Evolutionary conservation across 2,329 filamentous ascomycete species (phyloP).

Genomic region (Taxawa tesnikishii): DNA sequence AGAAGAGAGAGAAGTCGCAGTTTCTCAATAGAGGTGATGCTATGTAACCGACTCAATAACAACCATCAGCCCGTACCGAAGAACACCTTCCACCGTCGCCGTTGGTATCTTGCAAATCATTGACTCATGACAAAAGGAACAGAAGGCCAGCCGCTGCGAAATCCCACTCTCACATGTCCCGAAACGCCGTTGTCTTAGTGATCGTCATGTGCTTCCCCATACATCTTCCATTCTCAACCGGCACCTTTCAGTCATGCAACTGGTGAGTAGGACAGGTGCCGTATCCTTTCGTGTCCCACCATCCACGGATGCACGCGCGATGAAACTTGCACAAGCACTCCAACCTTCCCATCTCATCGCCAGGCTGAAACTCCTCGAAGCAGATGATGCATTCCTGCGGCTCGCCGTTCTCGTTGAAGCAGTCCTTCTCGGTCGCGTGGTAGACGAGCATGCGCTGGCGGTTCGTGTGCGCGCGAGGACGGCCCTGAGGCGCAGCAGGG

Average conservation of each 20-base stretch:
- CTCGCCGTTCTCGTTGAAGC: slow-evolving; percentile 38
- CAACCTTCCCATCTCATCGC: slow-evolving; percentile 45
- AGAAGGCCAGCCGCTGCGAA: too few relatives aligned
- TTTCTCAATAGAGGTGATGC: too few relatives aligned
- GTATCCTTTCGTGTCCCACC: slow-evolving; percentile 45
- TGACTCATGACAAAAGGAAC: too few relatives aligned
- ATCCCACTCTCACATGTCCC: too few relatives aligned
- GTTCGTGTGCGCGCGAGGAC: slow-evolving; percentile 12
- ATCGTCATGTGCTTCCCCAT: neutral
- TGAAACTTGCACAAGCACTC: slow-evolving; percentile 56
- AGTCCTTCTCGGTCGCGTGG: slow-evolving; percentile 52
- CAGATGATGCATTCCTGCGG: slow-evolving; percentile 51
- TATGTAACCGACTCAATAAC: too few relatives aligned
- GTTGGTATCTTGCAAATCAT: too few relatives aligned
- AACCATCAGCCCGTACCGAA: too few relatives aligned
- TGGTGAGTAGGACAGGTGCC: slow-evolving; percentile 51
- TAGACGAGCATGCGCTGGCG: slow-evolving; percentile 37
- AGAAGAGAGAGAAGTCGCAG: too few relatives aligned
- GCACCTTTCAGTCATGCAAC: slow-evolving; percentile 18
- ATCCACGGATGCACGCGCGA: slow-evolving; percentile 45
- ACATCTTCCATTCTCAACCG: neutral
- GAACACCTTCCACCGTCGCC: too few relatives aligned
- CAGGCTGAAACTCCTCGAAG: slow-evolving; percentile 51
- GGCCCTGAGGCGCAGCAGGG: slow-evolving; percentile 7
- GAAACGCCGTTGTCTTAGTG: too few relatives aligned